Base-by-base conservation (phyloP, 164 flowering plant species). In the Piper longum region DNA sequence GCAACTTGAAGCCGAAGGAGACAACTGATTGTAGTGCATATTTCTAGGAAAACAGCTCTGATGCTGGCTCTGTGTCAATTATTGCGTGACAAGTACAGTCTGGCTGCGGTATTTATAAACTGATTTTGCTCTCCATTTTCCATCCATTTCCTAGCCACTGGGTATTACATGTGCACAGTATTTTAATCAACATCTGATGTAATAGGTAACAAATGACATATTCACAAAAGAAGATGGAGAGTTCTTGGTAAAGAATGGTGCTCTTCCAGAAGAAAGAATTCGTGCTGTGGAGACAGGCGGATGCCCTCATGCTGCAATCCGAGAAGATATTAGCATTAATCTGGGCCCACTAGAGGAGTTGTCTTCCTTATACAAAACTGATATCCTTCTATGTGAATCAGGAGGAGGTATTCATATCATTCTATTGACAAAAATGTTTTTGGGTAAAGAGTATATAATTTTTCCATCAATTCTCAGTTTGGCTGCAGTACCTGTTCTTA, bases 201-300 rank as follows among this genome's bases (percentile, higher is more conserved):
- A 26, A 26, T 62, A 92, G 98, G 96, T 90, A 69, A 93, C 99
- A 63, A 93, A 93, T 77, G 99, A 93, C 69, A 93, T 90, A 67
- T 93, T 90, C 74, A 93, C 97, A 26, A 93, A 85, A 77, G 99
- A 93, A 69, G 99, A 93, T 74, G 99, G 99, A 3, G 97, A 93
- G 73, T 93, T 90, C 78, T 74, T 90, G 77, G 79, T 92, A 72
- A 88, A 85, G 76, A 78, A 92, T 73, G 93, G 91, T 55, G 98
- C 97, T 55, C 91, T 90, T 75, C 97, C 99, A 0, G 92, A 83
- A 77, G 97, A 90, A 79, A 85, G 99, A 72, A 90, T 90, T 62
- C 90, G 99, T 60, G 99, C 97, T 64, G 97, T 93, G 9, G 99
- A 93, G 81, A 93, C 99, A 14, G 99, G 99, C 54, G 99, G 99